Evolutionary conservation across 768 basidiomycete genomes (phyloP), one percentile per base, ranked within the genome.

Genomic region (Boletus reticulatus): DNA sequence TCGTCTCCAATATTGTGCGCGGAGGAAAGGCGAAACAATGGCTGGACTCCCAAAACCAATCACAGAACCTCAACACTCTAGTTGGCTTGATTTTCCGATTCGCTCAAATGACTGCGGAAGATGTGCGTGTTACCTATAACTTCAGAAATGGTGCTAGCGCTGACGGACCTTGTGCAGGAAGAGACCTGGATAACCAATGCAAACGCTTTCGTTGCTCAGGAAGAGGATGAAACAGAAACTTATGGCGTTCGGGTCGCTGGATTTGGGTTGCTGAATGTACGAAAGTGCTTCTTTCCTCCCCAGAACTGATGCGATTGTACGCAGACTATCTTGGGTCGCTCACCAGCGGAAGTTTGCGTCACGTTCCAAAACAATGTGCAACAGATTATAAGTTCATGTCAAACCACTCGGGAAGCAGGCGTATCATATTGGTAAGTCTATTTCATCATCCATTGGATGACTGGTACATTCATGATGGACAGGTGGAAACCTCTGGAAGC

Each of bases 401-500:
- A 84, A 36, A 74, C 78, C 56, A 67, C 78, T 37, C 80, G 84
- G 41, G 78, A 83, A 50, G 63, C 74, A 16, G 85, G 87, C 2
- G 72, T 78, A 29, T 64, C 71, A 10, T 83, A 86, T 55, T 95
- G 94, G 93, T 83, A 60, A 62, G 79, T 72, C 27, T 17, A 43
- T 8, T 32, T 43, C 16, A 43, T 41, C 13, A 9, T 5, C 54
- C 3, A 48, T 36, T 16, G 10, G 42, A 19, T 34, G 17, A 16
- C 27, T 14, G 34, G 37, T 58, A 65, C 37, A 57, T 47, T 48
- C 53, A 44, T 17, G 17, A 52, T 29, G 36, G 13, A 47, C 22
- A 93, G 92, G 93, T 99, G 97, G 97, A 86, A 91, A 65, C 83
- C 87, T 13, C 78, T 98, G 49, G 96, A 99, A 75, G 88, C 92